Conservation (phyloP, 768 basidiomycete species). For the Rhodotorula kratochvilovae region DNA sequence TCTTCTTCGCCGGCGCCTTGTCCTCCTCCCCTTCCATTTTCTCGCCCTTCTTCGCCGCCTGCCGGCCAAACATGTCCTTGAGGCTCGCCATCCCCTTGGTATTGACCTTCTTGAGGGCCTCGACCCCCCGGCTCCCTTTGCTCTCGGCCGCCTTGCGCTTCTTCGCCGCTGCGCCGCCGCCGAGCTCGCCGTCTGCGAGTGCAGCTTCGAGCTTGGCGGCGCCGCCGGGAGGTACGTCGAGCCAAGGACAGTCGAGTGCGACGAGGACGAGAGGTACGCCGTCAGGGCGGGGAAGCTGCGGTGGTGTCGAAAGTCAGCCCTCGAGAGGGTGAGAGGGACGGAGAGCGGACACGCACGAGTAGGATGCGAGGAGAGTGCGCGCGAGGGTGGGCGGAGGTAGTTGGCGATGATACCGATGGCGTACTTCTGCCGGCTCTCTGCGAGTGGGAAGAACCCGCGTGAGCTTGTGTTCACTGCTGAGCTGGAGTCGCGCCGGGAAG, state of each 20-base stretch:
- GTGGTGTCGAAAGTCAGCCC: neutral
- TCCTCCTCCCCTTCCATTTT: neutral
- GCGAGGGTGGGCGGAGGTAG: constrained; percentile 22
- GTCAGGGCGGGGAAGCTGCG: constrained; percentile 22
- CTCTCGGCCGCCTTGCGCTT: constrained; percentile 24
- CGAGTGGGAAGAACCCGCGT: neutral
- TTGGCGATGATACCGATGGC: constrained; percentile 25
- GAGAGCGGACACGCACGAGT: constrained; percentile 9
- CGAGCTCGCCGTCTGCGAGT: neutral
- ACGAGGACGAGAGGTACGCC: constrained; percentile 8
- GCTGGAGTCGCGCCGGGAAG: neutral
- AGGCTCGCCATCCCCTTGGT: constrained; percentile 36
- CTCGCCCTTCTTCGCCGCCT: constrained; percentile 1
- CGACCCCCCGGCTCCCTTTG: constrained; percentile 33
- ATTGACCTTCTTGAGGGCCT: constrained; percentile 40
- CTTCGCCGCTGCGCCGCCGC: constrained; percentile 20
- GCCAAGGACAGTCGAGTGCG: constrained; percentile 22
- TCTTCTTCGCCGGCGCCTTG: constrained; percentile 6
- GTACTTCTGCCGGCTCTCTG: constrained; percentile 29
- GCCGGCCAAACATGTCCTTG: constrained; percentile 24
- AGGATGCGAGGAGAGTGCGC: constrained; percentile 9
- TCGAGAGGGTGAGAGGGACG: neutral
- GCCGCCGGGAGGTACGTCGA: constrained; percentile 35
- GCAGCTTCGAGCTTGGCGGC: constrained; percentile 11
- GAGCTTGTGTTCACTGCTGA: neutral